Base-by-base conservation (phyloP, 805 yeast genomes). In the Lipomyces sp. region DNA sequence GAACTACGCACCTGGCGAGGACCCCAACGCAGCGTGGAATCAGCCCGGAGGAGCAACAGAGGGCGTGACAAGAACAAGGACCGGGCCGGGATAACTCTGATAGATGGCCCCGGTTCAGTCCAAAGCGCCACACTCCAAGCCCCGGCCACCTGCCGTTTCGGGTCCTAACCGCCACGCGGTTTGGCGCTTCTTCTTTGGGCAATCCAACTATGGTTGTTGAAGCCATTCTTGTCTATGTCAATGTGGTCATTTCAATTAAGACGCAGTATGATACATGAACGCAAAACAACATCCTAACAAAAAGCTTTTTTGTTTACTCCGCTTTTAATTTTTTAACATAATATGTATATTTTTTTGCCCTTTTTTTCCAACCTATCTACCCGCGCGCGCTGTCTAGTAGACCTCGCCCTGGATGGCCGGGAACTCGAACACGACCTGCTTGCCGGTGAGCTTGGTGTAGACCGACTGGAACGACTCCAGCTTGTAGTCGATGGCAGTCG, bases 381-480 rank as follows among this genome's bases (percentile, higher is more conserved):
- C 35, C 21, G 18, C 39, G 29, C 32, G 28, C 45, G n/a, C n/a
- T n/a, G 39, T 61, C 62, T 68, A 68, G 63, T 59, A 62, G 49
- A 66, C 70, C 51, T 69, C 71, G 49, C 68, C 70, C 53, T 63
- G 68, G 58, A 62, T 50, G 49, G 71, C 61, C 40, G 87, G 86
- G 70, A 91, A 86, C 84, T 91, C 98, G 74, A 91, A 91, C 70
- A 89, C 93, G 79, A 93, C 96, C 79, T 90, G 95, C 84, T 93
- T 91, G 80, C 98, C 98, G 71, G 98, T 91, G 78, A 91, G 87
- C 82, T 91, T 91, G 79, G 79, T 79, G 95, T 91, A 91, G 72
- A 91, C 90, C 68, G 95, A 84, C 83, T 91, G 95, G 96, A 91
- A 93, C 67, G 98, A 88, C 77, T 91, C 98, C 75, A 91, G 85